phyloP scores from a whole-genome alignment of 345 rosid genomes.

The Eucalyptus lansdowneana region DNA sequence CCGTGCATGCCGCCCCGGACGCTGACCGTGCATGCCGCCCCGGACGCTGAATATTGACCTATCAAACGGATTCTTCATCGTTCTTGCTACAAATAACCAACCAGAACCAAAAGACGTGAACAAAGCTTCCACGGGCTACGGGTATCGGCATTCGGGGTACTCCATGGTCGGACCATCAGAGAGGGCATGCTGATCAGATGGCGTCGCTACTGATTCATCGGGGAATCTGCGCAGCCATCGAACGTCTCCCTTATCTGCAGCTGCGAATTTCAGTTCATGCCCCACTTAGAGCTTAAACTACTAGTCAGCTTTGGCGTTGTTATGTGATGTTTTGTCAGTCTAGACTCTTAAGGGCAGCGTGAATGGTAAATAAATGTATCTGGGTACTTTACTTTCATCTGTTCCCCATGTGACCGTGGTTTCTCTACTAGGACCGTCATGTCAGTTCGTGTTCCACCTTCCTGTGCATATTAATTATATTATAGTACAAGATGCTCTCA shows the following conservation, averaged over 20 bases:
- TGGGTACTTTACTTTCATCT: background rate
- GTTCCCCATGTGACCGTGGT: background rate
- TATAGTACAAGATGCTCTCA: background rate
- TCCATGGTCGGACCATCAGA: background rate
- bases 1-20: background rate
- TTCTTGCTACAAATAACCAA: background rate
- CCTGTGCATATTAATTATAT: background rate
- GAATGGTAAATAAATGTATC: background rate
- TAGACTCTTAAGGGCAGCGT: background rate
- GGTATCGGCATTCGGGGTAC: background rate
- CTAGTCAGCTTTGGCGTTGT: background rate
- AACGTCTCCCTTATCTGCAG: background rate
- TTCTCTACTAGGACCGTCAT: background rate
- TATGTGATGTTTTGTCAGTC: background rate
- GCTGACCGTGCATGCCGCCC: no score
- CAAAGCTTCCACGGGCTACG: background rate
- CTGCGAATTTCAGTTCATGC: background rate
- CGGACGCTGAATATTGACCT: background rate
- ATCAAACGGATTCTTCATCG: background rate
- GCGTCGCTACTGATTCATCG: background rate
- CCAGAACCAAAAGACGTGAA: background rate
- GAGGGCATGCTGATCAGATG: background rate
- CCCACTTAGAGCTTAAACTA: background rate
- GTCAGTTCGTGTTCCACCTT: background rate
- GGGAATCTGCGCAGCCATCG: background rate